Base-by-base conservation (phyloP, 2,329 filamentous ascomycete species). In the Diaporthe sp. region DNA sequence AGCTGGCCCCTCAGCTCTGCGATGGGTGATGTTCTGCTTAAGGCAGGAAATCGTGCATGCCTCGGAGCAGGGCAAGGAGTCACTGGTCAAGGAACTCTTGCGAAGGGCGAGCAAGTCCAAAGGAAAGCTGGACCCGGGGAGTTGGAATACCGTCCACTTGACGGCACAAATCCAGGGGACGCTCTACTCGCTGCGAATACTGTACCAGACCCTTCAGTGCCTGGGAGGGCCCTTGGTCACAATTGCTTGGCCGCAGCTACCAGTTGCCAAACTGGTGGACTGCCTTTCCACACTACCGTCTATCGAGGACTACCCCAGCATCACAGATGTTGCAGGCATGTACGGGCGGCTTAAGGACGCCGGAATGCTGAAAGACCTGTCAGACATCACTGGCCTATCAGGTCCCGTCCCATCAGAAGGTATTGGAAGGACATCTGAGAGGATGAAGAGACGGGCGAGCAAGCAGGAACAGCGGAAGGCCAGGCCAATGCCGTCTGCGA, bases 71-170 rank as follows among this genome's bases (percentile, higher is more conserved):
- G 80, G 79, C 7, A 85, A 82, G 39, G 72, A 77, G 22, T 78
- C 85, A 0, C 76, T 84, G 3, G 81, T 82, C 10, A 75, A 83
- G 6, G 76, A 78, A n/a, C 77, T 84, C 9, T 76, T 86, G 20
- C 68, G 77, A 13, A 67, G 82, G 28, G 78, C 79, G n/a, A 80
- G 78, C 1, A 77, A 76, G 28, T 75, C 76, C 0, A 80, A 79
- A 3, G 81, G 84, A n/a, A 79, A 79, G 2, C 73, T 85, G 15
- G 78, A 83, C 49, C 61, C 78, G 79, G 65, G 82, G 78, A 83
- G 85, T 1, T 94, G 92, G 93, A 85, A 88, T 13, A 84, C 88
- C 25, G 82, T 93, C 58, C 93, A 95, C 79, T 85, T 93, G 65
- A 81, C 87, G 12, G 91, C 92, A 0, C 90, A 93, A 77, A 82